phyloP scores from a whole-genome alignment of 208 protist genomes.

The Strigomonas galati region DNA sequence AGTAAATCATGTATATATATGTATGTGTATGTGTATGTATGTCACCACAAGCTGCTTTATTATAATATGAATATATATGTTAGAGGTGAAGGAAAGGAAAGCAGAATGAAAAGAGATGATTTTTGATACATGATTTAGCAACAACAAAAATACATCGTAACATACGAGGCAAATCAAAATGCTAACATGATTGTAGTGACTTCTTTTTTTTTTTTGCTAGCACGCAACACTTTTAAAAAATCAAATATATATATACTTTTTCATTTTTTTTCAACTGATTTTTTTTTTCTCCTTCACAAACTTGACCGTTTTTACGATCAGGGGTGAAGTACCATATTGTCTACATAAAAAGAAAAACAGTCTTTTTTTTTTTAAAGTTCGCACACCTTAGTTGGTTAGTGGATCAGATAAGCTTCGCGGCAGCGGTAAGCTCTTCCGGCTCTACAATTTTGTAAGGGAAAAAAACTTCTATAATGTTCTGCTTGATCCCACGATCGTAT shows the following conservation, averaged over 20 bases:
- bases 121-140: background rate
- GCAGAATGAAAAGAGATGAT: background rate
- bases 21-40: too few relatives aligned
- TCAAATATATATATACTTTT: slow-evolving; percentile 8
- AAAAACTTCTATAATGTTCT: slow-evolving; percentile 76
- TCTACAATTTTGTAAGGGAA: slow-evolving; percentile 56
- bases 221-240: slow-evolving; percentile 1
- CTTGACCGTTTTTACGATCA: background rate
- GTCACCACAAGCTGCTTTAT: too few relatives aligned
- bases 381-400: slow-evolving; percentile 3
- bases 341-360: background rate
- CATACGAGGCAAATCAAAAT: background rate
- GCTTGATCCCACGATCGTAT: slow-evolving; percentile 68
- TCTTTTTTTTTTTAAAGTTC: background rate
- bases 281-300: slow-evolving; percentile 11
- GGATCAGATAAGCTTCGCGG: slow-evolving; percentile 10
- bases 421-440: slow-evolving; percentile 13
- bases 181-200: background rate
- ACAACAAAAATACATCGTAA: background rate
- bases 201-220: slow-evolving; percentile 11
- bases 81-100: background rate
- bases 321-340: background rate
- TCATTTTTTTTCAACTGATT: slow-evolving; percentile 9
- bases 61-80: slow-evolving; percentile 1
- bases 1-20: too few relatives aligned